phyloP scores from a whole-genome alignment of 306 rosid species.

The Datisca glomerata region DNA sequence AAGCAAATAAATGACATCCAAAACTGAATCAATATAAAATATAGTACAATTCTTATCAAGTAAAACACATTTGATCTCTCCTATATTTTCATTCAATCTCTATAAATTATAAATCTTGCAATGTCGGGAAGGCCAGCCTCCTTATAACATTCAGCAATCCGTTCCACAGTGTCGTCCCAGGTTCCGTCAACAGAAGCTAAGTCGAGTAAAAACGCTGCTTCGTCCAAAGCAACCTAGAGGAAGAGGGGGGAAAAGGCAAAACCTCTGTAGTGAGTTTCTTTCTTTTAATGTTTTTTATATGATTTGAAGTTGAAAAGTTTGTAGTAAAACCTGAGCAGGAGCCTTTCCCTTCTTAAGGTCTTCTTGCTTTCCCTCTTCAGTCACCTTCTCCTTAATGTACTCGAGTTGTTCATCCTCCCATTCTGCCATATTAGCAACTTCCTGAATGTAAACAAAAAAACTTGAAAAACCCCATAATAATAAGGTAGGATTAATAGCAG shows the following conservation, averaged over 20 bases:
- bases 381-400: constrained; percentile 74
- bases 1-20: no score
- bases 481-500: not conserved
- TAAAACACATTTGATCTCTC: no score
- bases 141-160: constrained; percentile 62
- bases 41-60: no score
- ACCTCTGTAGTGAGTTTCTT: constrained; percentile 1
- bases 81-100: constrained; percentile 24
- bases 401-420: constrained; percentile 98
- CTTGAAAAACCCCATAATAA: not conserved
- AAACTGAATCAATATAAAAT: no score
- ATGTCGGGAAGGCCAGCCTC: constrained; percentile 64
- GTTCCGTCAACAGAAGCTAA: constrained; percentile 83
- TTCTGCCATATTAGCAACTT: constrained; percentile 75
- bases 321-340: constrained; percentile 54
- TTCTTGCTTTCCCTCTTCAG: constrained; percentile 79
- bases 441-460: constrained; percentile 31
- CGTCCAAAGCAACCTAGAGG: constrained; percentile 75
- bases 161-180: constrained; percentile 63
- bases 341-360: constrained; percentile 80
- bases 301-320: constrained; percentile 4
- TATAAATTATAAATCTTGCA: constrained; percentile 55
- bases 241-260: constrained; percentile 2
- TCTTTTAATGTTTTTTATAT: not conserved
- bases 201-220: constrained; percentile 88